Percentiles rank a stretch among this genome's conserved stretches.
These are phyloP conservation scores for Thermothielavioides terrestris DNA, from an alignment of 495 filamentous ascomycete genomes.

Conservation along the genomic window DNA sequence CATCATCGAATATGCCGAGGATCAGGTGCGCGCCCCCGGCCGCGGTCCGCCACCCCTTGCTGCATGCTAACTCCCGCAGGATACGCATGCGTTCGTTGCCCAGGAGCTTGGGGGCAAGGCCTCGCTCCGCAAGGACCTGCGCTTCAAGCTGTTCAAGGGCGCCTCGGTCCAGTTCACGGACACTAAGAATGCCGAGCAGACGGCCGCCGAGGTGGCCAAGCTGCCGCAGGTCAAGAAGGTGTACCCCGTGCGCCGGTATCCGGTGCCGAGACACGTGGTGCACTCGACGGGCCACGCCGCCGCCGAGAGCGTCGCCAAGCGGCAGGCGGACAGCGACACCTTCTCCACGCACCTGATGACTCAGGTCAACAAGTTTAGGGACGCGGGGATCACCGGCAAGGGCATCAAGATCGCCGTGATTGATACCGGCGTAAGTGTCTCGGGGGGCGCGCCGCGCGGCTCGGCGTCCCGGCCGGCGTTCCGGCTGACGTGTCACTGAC, in stretches of 20 bases:
- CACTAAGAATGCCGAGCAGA: constrained; percentile 31
- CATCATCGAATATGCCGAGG: constrained; percentile 42
- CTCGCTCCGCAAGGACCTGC: constrained; percentile 34
- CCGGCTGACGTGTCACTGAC: constrained; percentile 10
- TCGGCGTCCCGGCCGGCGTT: no score
- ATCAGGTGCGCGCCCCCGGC: constrained; percentile 28
- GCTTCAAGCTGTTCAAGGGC: constrained; percentile 42
- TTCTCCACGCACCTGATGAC: constrained; percentile 41
- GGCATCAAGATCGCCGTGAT: constrained; percentile 42
- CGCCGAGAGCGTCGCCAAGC: constrained; percentile 22
- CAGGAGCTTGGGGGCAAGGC: constrained; percentile 31
- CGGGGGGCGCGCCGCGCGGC: no score
- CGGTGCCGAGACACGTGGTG: constrained; percentile 36
- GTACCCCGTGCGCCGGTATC: constrained; percentile 37
- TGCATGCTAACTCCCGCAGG: constrained; percentile 19
- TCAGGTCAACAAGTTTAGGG: constrained; percentile 41
- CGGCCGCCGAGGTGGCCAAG: constrained; percentile 30
- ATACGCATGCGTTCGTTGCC: constrained; percentile 33
- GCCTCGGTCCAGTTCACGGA: constrained; percentile 41
- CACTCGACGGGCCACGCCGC: constrained; percentile 33
- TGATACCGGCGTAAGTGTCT: constrained; percentile 42
- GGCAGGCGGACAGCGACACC: constrained; percentile 29
- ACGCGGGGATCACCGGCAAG: constrained; percentile 35
- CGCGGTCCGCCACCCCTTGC: background rate
- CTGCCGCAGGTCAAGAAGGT: constrained; percentile 38